These are phyloP conservation scores for Metarhizium robertsii DNA, from an alignment of 2,329 filamentous ascomycete species.

Conservation along the genomic window DNA sequence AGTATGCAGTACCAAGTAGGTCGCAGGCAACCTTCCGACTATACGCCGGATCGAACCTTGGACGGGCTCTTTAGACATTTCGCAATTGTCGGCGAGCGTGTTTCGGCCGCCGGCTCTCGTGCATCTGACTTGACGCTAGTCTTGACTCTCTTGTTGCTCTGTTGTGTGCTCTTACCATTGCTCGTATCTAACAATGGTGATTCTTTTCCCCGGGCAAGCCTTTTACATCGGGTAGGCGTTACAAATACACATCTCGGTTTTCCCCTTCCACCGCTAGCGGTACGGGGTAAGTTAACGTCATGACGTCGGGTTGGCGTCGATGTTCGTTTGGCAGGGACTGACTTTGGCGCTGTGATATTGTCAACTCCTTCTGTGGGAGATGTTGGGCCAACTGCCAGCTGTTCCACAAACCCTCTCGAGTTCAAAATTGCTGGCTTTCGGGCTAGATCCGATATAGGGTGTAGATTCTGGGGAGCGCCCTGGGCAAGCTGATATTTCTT, in stretches of 20 bases:
- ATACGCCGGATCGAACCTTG: background rate
- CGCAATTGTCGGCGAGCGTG: background rate
- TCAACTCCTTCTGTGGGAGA: background rate
- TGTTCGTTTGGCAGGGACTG: background rate
- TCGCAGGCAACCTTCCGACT: background rate
- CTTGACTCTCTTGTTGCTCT: background rate
- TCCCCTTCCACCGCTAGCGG: background rate
- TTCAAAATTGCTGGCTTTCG: background rate
- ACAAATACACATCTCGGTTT: background rate
- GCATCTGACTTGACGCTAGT: background rate
- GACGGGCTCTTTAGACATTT: background rate
- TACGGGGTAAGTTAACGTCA: background rate
- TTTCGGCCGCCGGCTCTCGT: background rate
- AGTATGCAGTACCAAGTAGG: background rate
- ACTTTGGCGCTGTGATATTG: background rate
- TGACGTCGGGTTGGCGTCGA: background rate
- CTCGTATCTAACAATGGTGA: background rate
- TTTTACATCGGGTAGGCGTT: background rate
- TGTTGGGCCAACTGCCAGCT: conserved; percentile 16
- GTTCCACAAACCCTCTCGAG: conserved; percentile 16
- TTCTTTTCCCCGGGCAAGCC: background rate
- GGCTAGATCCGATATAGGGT: background rate
- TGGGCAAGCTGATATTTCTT: conserved; percentile 2
- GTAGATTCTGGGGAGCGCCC: background rate
- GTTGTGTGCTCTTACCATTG: background rate